Base-by-base conservation (phyloP, 1,284 basidiomycete genomes). In the Trametes polyzona region DNA sequence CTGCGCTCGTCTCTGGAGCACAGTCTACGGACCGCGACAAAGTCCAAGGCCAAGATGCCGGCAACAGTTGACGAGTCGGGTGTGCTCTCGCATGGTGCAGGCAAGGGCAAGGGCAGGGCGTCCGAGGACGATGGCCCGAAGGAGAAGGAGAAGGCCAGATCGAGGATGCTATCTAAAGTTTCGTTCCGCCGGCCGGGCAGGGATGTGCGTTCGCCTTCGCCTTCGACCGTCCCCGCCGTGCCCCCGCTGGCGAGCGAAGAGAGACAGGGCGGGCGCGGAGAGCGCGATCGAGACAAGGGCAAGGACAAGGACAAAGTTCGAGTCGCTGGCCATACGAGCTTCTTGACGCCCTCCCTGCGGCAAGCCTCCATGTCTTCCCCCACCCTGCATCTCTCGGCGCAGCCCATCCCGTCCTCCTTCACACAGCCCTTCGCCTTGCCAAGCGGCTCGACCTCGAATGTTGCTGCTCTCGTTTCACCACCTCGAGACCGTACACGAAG, bases 301-400 rank as follows among this genome's bases (percentile, higher is more conserved):
- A 54, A 54, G 52, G 46, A 39, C 44, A 68, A 70, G 59, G 71
- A 73, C 60, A 67, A 64, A 58, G 72, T 73, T 64, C 78, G 79
- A 65, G 72, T 74, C 59, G 80, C 81, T 55, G 85, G 83, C 51
- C 77, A 78, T 67, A 78, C 82, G 52, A 79, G 76, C 67, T 88
- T 82, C 74, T 73, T 79, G 62, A 78, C 83, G 47, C 88, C 87
- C 49, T 87, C 86, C 50, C 71, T 89, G 59, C 80, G 83, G 56
- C 80, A 81, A 62, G 88, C 81, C 50, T 88, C 88, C 48, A 79
- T 86, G 76, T 90, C 88, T 59, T 88, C 88, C 24, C 88, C 88
- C 55, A 78, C 84, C 26, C 71, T 90, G 51, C 83, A 86, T 65
- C 75, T 85, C 54, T 81, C 78, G 43, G 80, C 83, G 46, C 79